Percentiles rank a stretch among this genome's conserved stretches.
phyloP scores from a whole-genome alignment of 2,329 filamentous ascomycete genomes.

The Grosmannia huntii region DNA sequence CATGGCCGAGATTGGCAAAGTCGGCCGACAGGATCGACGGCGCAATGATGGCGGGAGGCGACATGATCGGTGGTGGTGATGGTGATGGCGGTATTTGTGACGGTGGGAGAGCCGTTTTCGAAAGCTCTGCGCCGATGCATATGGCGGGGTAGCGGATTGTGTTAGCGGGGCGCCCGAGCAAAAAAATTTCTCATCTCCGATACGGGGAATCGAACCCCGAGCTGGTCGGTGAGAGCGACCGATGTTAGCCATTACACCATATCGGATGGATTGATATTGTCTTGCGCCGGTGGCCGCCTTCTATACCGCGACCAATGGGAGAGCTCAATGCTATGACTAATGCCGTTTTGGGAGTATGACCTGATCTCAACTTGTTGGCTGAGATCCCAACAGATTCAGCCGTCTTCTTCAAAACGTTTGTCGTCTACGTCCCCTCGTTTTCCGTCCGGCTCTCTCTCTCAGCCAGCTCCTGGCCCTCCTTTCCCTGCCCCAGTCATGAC shows the following conservation, averaged over 20 bases:
- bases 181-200: not conserved
- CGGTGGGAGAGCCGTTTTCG: not conserved
- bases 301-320: not conserved
- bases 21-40: slow-evolving; percentile 97
- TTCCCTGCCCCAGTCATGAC: not conserved
- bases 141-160: not conserved
- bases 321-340: not conserved
- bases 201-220: not conserved
- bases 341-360: not conserved
- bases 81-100: too few species aligned
- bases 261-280: not conserved
- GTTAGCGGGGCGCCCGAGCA: not conserved
- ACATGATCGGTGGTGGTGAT: slow-evolving; percentile 39
- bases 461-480: not conserved
- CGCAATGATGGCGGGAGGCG: slow-evolving; percentile 85
- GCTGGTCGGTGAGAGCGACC: not conserved
- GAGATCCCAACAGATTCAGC: not conserved
- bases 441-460: not conserved
- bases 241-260: not conserved
- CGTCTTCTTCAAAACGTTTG: not conserved
- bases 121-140: not conserved
- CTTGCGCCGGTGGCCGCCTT: not conserved
- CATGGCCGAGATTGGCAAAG: slow-evolving; percentile 77
- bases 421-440: too few species aligned
- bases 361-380: not conserved